phyloP scores from a whole-genome alignment of 768 basidiomycete genomes.

The Boletus vermiculosoides region DNA sequence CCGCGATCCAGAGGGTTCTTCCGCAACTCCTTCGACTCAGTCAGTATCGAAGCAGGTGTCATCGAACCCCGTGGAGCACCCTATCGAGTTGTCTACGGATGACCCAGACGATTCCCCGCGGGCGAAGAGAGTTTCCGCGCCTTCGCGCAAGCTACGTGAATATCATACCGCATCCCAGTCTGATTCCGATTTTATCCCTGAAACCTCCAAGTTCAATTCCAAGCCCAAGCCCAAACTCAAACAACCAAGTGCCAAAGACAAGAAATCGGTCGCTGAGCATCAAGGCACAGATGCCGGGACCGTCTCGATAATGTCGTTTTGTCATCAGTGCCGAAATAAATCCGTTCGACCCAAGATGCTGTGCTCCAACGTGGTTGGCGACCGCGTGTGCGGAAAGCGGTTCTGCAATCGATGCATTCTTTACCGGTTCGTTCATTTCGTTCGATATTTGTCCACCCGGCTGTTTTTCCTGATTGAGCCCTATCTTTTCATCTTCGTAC shows the following conservation, averaged over 20 bases:
- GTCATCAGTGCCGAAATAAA: constrained; percentile 39
- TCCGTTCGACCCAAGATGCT: constrained; percentile 35
- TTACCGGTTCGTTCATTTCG: constrained; percentile 27
- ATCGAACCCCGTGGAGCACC: background rate
- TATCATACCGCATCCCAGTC: constrained; percentile 1
- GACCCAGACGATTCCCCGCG: background rate
- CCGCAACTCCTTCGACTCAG: background rate
- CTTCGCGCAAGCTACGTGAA: constrained; percentile 21
- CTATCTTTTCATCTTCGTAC: background rate
- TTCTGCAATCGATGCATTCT: constrained; percentile 38
- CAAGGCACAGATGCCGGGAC: background rate
- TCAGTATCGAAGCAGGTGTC: background rate
- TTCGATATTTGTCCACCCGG: background rate
- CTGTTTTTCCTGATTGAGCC: constrained; percentile 4
- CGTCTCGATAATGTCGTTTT: constrained; percentile 18
- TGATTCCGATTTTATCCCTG: constrained; percentile 17
- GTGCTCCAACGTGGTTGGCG: constrained; percentile 27
- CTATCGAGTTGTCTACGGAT: background rate
- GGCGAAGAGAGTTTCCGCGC: constrained; percentile 5
- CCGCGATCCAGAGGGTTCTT: constrained; percentile 16
- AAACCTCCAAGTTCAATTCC: background rate
- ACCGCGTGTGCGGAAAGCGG: constrained; percentile 29
- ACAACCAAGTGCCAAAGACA: background rate
- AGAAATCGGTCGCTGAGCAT: background rate
- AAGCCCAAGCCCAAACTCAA: background rate